phyloP scores from a whole-genome alignment of 768 basidiomycete species.

The Zangia roseola region DNA sequence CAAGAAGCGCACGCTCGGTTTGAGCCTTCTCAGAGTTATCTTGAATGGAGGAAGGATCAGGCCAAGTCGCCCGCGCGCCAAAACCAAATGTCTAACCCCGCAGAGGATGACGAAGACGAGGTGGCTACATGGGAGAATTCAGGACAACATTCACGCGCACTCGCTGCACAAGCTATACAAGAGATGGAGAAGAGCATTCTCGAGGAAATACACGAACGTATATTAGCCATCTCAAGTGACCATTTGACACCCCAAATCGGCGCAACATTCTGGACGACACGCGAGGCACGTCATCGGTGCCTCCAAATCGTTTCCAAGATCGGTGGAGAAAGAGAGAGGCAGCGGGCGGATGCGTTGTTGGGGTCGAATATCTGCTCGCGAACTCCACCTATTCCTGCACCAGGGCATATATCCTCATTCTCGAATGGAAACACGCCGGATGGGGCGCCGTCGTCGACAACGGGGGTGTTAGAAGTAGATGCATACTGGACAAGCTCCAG shows the following conservation, averaged over 20 bases:
- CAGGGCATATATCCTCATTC: neutral
- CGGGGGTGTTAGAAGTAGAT: constrained; percentile 19
- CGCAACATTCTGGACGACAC: constrained; percentile 78
- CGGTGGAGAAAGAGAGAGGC: constrained; percentile 66
- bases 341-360: constrained; percentile 64
- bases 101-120: constrained; percentile 3
- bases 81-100: neutral
- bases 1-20: constrained; percentile 66
- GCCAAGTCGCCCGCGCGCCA: constrained; percentile 7
- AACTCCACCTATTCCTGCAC: constrained; percentile 10
- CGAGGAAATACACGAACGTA: constrained; percentile 57
- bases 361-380: constrained; percentile 15
- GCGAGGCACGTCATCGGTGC: constrained; percentile 71
- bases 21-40: constrained; percentile 53
- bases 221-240: constrained; percentile 22
- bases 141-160: constrained; percentile 62
- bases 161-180: constrained; percentile 69
- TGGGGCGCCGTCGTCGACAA: neutral
- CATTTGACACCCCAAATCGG: neutral
- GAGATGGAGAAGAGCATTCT: constrained; percentile 68
- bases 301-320: constrained; percentile 79
- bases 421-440: neutral
- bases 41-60: constrained; percentile 54
- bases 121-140: constrained; percentile 30
- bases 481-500: constrained; percentile 67